Evolutionary conservation across 352 stramenopile species (phyloP).

Genomic region (Phytophthora litchii): DNA sequence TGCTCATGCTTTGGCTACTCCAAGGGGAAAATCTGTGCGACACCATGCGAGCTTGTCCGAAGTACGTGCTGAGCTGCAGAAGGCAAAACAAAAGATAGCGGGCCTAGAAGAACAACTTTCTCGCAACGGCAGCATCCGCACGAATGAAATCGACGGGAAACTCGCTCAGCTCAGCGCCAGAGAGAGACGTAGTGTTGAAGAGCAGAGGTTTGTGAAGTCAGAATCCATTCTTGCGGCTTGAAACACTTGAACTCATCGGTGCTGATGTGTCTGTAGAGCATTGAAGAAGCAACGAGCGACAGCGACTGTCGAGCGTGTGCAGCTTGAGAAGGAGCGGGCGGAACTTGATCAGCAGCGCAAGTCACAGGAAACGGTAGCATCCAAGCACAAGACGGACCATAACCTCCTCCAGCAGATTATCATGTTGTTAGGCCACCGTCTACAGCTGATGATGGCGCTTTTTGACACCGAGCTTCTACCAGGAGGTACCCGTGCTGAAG

Average conservation of each 20-base stretch:
- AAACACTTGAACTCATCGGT: background rate
- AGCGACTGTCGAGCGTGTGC: constrained; percentile 34
- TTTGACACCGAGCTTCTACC: constrained; percentile 38
- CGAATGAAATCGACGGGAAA: constrained; percentile 50
- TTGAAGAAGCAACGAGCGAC: constrained; percentile 54
- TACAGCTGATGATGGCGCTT: constrained; percentile 54
- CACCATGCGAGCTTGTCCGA: constrained; percentile 31
- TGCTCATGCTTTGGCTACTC: constrained; percentile 26
- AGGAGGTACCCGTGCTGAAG: background rate
- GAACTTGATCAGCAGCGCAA: constrained; percentile 28
- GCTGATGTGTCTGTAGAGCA: constrained; percentile 20
- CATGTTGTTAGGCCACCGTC: constrained; percentile 41
- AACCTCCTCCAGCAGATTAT: constrained; percentile 54
- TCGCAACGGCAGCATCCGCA: constrained; percentile 24
- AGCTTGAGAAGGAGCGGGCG: constrained; percentile 35
- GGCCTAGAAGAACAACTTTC: constrained; percentile 51
- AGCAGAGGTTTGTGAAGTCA: constrained; percentile 51
- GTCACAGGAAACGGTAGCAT: constrained; percentile 8
- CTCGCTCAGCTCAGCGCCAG: constrained; percentile 32
- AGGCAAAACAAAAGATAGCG: constrained; percentile 55
- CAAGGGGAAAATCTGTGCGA: constrained; percentile 15
- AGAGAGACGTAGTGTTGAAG: constrained; percentile 46
- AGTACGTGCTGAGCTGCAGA: constrained; percentile 54
- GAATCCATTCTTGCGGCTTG: too few species aligned
- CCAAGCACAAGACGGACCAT: constrained; percentile 47